A percentile compares a stretch with the other conserved stretches of the same genome.
These are phyloP conservation scores for Sedum album DNA, from an alignment of 164 flowering plant genomes.

Conservation along the genomic window DNA sequence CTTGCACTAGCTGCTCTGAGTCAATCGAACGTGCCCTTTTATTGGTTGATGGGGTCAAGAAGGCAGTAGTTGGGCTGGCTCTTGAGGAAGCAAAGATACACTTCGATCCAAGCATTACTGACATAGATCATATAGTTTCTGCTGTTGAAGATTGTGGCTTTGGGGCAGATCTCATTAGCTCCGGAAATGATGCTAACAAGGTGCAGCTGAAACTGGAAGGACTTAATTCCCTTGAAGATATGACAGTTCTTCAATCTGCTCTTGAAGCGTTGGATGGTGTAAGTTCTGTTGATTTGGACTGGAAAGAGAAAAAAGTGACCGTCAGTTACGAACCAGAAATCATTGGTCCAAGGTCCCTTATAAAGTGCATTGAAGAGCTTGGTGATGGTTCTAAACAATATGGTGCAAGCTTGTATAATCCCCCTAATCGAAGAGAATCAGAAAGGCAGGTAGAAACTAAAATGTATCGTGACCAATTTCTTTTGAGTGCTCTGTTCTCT, in stretches of 20 bases:
- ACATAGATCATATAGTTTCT: constrained; percentile 37
- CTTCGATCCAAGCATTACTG: constrained; percentile 60
- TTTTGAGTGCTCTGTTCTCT: constrained; percentile 75
- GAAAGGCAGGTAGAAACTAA: constrained; percentile 48
- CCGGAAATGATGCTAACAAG: constrained; percentile 66
- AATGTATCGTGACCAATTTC: constrained; percentile 50
- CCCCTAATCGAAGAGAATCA: constrained; percentile 55
- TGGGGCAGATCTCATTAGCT: constrained; percentile 69
- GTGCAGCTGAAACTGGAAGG: constrained; percentile 64
- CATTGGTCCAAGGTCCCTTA: constrained; percentile 77
- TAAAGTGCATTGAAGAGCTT: constrained; percentile 49
- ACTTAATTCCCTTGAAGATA: constrained; percentile 38
- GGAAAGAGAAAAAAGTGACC: constrained; percentile 35
- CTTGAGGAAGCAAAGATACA: constrained; percentile 88
- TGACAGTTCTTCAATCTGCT: constrained; percentile 23
- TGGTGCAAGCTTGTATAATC: constrained; percentile 49
- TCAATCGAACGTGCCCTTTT: constrained; percentile 62
- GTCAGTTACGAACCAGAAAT: constrained; percentile 64
- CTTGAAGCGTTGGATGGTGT: constrained; percentile 64
- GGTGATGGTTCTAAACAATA: constrained; percentile 34
- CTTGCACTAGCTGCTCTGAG: constrained; percentile 92
- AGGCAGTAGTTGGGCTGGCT: constrained; percentile 78
- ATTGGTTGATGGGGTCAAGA: constrained; percentile 71
- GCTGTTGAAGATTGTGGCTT: constrained; percentile 86
- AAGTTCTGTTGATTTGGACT: constrained; percentile 58